Base-by-base conservation (phyloP, 768 basidiomycete species). In the Mycena kentingensis region DNA sequence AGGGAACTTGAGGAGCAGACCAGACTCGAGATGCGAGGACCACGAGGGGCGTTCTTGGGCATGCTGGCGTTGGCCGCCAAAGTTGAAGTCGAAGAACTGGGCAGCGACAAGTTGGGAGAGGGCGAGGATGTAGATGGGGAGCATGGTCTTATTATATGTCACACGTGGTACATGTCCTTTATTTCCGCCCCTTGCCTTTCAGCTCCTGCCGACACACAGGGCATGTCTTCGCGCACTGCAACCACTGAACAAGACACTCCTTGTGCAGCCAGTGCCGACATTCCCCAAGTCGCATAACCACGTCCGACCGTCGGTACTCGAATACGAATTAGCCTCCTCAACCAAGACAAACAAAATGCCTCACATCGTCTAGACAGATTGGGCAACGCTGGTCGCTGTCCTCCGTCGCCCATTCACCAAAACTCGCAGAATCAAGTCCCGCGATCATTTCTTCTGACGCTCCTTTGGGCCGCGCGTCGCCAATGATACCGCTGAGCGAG, bases 21-120 rank as follows among this genome's bases (percentile, higher is more conserved):
- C 82, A 60, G 74, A 76, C 27, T 90, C 87, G 25, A 81, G 76
- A 44, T 87, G 84, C 0, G 81, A 73, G 25, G 76, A 76, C 82
- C 87, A 88, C 60, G 76, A 66, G 21, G 78, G 76, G 38, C 77
- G 76, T 49, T 75, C 76, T 45, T 78, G 80, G 18, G 81, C 78
- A 22, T 85, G 81, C 12, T 85, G 83, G 10, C 79, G 78, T 32
- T 81, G 80, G 21, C 79, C 74, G 35, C 82, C 81, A 61, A 89
- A 91, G 81, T 90, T 84, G 35, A 85, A 82, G 55, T 87, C 83
- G 62, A 92, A 92, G 68, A 90, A 91, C 61, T 91, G 88, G n/a
- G 83, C 85, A 15, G 72, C 70, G 27, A 67, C 78, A 37, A 73
- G 39, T 21, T 73, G 68, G 15, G n/a, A n/a, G n/a, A n/a, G n/a